Percentiles rank a stretch among this genome's conserved stretches.
Evolutionary conservation across 2,329 filamentous ascomycete genomes (phyloP).

Genomic region (Talaromyces sp.): DNA sequence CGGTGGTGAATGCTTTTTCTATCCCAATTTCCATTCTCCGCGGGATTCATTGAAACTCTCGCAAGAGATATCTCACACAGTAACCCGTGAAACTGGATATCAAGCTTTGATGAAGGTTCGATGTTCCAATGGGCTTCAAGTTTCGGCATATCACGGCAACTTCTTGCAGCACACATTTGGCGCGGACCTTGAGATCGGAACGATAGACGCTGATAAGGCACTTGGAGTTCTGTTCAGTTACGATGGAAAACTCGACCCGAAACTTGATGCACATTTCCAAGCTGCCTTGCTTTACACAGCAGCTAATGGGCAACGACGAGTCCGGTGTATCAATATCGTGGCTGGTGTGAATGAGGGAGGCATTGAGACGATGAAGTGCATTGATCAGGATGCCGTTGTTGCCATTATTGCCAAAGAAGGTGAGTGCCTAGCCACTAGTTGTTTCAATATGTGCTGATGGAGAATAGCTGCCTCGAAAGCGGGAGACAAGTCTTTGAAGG

Average conservation of each 20-base stretch:
- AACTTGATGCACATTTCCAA: constrained; percentile 97
- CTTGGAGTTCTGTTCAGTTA: constrained; percentile 89
- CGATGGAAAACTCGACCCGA: constrained; percentile 95
- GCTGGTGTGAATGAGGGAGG: constrained; percentile 85
- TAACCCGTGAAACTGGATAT: constrained; percentile 88
- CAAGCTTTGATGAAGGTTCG: constrained; percentile 98
- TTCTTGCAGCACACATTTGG: constrained; percentile 95
- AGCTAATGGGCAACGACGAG: constrained; percentile 80
- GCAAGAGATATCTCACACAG: constrained; percentile 79
- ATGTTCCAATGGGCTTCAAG: constrained; percentile 93
- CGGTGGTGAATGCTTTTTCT: constrained; percentile 96
- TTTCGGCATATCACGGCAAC: constrained; percentile 91
- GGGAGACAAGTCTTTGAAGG: constrained; percentile 72
- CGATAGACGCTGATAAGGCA: constrained; percentile 90
- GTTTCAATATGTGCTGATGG: not conserved
- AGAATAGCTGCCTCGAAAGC: constrained; percentile 73
- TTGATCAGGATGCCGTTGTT: constrained; percentile 93
- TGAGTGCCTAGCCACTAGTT: constrained; percentile 26
- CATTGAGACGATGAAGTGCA: constrained; percentile 81
- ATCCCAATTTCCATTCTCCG: constrained; percentile 89
- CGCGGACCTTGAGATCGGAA: constrained; percentile 89
- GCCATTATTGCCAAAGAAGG: constrained; percentile 85
- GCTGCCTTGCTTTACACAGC: constrained; percentile 93
- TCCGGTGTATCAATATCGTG: constrained; percentile 90
- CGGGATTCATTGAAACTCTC: constrained; percentile 81